Evolutionary conservation across 768 basidiomycete genomes (phyloP).

Genomic region (Tricholoma flavovirens): DNA sequence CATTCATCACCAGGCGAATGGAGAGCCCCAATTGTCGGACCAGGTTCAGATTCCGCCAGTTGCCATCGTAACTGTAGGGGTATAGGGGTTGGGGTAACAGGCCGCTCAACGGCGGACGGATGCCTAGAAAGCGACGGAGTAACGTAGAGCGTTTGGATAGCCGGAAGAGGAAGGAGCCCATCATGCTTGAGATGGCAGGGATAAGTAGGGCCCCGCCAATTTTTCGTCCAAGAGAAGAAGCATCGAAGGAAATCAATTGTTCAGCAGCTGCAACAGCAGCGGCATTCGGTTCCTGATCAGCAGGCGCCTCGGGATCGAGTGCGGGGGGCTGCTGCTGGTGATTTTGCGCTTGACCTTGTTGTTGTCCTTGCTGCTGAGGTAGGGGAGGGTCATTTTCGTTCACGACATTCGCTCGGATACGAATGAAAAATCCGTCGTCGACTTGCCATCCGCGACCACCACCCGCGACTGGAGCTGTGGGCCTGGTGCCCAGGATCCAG

Average conservation of each 20-base stretch:
- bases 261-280: slow-evolving; percentile 47
- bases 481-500: slow-evolving; percentile 37
- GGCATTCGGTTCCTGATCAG: slow-evolving; percentile 34
- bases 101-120: slow-evolving; percentile 20
- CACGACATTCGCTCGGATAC: slow-evolving; percentile 25
- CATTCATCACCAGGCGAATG: slow-evolving; percentile 35
- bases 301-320: slow-evolving; percentile 19
- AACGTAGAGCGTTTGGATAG: slow-evolving; percentile 42
- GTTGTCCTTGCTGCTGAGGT: slow-evolving; percentile 10
- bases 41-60: slow-evolving; percentile 18
- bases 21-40: slow-evolving; percentile 24
- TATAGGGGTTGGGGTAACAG: slow-evolving; percentile 10
- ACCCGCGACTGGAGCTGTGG: slow-evolving; percentile 21
- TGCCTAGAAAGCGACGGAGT: slow-evolving; percentile 35
- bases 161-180: slow-evolving; percentile 56
- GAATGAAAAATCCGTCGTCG: slow-evolving; percentile 27
- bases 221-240: slow-evolving; percentile 56
- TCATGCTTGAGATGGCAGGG: slow-evolving; percentile 57
- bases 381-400: slow-evolving; percentile 12
- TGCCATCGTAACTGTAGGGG: slow-evolving; percentile 9
- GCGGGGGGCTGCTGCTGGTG: slow-evolving; percentile 11
- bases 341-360: not conserved
- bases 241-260: slow-evolving; percentile 51
- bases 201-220: slow-evolving; percentile 66
- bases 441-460: slow-evolving; percentile 18